phyloP scores from a whole-genome alignment of 1,284 basidiomycete species.

The Gymnopus androsaceus region DNA sequence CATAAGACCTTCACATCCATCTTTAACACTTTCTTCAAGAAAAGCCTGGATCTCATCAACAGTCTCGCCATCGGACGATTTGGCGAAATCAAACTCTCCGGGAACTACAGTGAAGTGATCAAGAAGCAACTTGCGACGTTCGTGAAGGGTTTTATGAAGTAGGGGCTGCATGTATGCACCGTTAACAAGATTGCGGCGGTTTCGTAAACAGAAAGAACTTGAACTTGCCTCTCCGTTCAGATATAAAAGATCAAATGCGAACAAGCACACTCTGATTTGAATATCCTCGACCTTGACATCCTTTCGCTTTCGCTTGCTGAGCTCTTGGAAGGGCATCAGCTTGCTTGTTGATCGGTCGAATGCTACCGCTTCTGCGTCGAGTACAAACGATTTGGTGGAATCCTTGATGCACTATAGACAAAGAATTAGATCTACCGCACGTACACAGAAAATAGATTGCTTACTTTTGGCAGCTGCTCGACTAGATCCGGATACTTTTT shows the following conservation, averaged over 20 bases:
- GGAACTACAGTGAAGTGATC: slow-evolving; percentile 83
- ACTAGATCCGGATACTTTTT: slow-evolving; percentile 98
- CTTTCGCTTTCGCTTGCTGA: slow-evolving; percentile 94
- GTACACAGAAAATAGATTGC: slow-evolving; percentile 24
- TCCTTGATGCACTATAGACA: slow-evolving; percentile 77
- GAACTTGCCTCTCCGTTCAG: slow-evolving; percentile 87
- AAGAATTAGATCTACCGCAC: slow-evolving; percentile 11
- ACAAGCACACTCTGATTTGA: slow-evolving; percentile 92
- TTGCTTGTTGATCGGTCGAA: slow-evolving; percentile 85
- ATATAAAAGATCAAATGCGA: slow-evolving; percentile 94
- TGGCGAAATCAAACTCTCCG: slow-evolving; percentile 93
- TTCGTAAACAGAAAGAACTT: background rate
- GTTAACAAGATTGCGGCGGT: background rate
- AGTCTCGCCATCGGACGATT: slow-evolving; percentile 85
- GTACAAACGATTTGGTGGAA: slow-evolving; percentile 82
- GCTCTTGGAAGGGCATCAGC: slow-evolving; percentile 96
- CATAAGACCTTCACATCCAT: slow-evolving; percentile 99
- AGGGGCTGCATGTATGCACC: slow-evolving; percentile 50
- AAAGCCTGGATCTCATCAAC: slow-evolving; percentile 95
- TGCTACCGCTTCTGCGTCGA: slow-evolving; percentile 97
- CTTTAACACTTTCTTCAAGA: slow-evolving; percentile 94
- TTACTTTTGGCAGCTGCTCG: slow-evolving; percentile 85
- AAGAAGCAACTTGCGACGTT: slow-evolving; percentile 77
- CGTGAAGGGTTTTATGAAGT: slow-evolving; percentile 64
- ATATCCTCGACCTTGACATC: slow-evolving; percentile 97